phyloP scores from a whole-genome alignment of 176 grass and related monocot species.

The Echinochloa phyllopogon region DNA sequence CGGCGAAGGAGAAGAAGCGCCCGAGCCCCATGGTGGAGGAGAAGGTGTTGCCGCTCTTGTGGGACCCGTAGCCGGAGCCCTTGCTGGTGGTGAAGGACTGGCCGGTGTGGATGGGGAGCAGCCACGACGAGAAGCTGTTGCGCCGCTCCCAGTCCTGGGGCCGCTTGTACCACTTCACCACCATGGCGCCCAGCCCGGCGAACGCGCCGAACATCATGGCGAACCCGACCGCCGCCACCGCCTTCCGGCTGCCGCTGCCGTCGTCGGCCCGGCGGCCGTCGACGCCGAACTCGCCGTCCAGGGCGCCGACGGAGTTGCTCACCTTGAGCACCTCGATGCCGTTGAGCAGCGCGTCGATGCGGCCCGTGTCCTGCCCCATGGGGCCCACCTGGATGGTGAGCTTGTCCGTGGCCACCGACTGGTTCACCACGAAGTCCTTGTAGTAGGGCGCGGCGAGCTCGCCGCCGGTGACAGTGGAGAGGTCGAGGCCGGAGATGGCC shows the following conservation, averaged over 20 bases:
- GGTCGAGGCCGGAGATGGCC: conserved; percentile 80
- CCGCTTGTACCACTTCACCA: conserved; percentile 80
- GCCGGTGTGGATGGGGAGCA: conserved; percentile 81
- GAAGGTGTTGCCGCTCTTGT: conserved; percentile 84
- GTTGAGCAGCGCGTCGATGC: conserved; percentile 80
- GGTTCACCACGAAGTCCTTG: conserved; percentile 81
- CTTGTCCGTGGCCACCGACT: conserved; percentile 40
- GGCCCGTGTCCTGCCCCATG: conserved; percentile 66
- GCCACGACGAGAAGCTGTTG: conserved; percentile 97
- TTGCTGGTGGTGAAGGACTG: conserved; percentile 74
- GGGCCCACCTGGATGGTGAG: conserved; percentile 72
- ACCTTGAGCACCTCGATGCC: conserved; percentile 91
- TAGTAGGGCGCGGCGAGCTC: conserved; percentile 75
- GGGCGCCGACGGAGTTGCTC: conserved; percentile 76
- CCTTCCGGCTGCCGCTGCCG: conserved; percentile 34
- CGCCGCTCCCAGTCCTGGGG: conserved; percentile 89
- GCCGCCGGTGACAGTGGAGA: conserved; percentile 66
- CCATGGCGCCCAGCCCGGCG: conserved; percentile 82
- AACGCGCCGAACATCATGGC: conserved; percentile 90
- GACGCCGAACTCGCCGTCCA: conserved; percentile 94
- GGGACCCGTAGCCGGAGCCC: conserved; percentile 63
- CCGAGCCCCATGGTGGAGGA: conserved; percentile 77
- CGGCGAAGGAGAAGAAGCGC: conserved; percentile 75
- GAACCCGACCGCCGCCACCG: conserved; percentile 75
- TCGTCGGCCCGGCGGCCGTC: conserved; percentile 71